phyloP scores from a whole-genome alignment of 2,329 filamentous ascomycete genomes.

The Reticulascus tulasneorum region DNA sequence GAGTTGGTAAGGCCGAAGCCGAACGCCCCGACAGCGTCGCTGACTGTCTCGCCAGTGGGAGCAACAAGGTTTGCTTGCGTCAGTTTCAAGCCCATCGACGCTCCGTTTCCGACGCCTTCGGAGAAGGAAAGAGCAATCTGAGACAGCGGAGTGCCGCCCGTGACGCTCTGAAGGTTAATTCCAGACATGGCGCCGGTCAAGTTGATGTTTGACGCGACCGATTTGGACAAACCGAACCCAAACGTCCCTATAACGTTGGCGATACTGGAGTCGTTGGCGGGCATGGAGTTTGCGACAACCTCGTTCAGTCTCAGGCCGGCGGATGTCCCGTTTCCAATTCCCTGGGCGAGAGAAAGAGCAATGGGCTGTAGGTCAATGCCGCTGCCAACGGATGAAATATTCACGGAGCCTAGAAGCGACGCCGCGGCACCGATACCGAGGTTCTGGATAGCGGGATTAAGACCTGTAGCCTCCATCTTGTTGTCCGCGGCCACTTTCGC shows the following conservation, averaged over 20 bases:
- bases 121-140: no score
- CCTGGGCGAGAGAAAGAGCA: conserved; percentile 17
- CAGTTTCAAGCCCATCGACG: conserved; percentile 12
- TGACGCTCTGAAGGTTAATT: no score
- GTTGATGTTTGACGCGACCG: conserved; percentile 21
- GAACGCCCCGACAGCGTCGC: conserved; percentile 9
- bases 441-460: conserved; percentile 25
- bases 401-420: conserved; percentile 21
- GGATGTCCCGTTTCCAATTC: conserved; percentile 19
- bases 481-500: conserved; percentile 21
- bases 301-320: conserved; percentile 17
- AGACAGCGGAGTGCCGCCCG: no score
- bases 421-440: conserved; percentile 23
- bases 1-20: conserved; percentile 14
- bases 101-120: conserved; percentile 14
- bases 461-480: conserved; percentile 21
- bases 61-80: conserved; percentile 8
- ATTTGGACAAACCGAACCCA: conserved; percentile 22
- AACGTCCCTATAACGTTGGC: conserved; percentile 20
- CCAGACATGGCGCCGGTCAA: conserved; percentile 1
- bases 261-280: conserved; percentile 16
- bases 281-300: conserved; percentile 9
- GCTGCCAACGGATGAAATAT: conserved; percentile 13
- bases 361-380: conserved; percentile 16
- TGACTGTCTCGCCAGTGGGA: no score